Evolutionary conservation across 1,284 basidiomycete species (phyloP), one percentile per base, ranked within the genome.

Genomic region (Austroboletus niveus): DNA sequence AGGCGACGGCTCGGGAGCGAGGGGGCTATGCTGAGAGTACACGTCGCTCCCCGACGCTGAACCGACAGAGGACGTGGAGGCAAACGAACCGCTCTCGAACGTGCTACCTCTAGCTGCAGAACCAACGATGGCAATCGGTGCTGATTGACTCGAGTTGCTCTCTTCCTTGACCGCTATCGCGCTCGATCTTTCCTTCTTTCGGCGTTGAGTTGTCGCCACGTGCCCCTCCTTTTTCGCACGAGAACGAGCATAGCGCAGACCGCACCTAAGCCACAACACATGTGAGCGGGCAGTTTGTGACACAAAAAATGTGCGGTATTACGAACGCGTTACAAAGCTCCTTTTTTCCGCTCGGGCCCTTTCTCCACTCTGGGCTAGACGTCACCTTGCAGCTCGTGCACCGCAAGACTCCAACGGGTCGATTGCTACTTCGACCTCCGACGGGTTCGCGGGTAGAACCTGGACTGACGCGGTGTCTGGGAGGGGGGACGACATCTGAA

Each of bases 241-340:
- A 47, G 87, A 89, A 54, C 89, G 82, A 54, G 89, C 88, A 67
- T 81, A 92, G 42, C 89, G 84, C 54, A 92, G 75, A 22, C 89
- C 89, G 68, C 89, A 92, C 39, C 87, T 90, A 61, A 55, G 56
- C 49, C 53, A 56, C 56, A 58, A 55, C 56, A 60, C 61, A 57
- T 57, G 65, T 58, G 57, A 64, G 57, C 55, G 45, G 58, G 57
- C 60, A 47, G 47, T 52, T 57, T 43, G 14, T 36, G 52, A 49
- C 47, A 52, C 52, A 27, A 35, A 38, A 38, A 53, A 53, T 44
- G 50, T 11, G 51, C 38, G 52, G 49, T 38, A 57, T 57, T 51
- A 80, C 89, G 77, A 72, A 94, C 89, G 93, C 93, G 72, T 96
- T 96, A 70, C 93, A 96, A 43, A 96, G 75, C 68, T 94, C 90